Evolutionary conservation across 148 eudicot species (phyloP), one percentile per base, ranked within the genome.

Genomic region (Simmondsia chinensis): DNA sequence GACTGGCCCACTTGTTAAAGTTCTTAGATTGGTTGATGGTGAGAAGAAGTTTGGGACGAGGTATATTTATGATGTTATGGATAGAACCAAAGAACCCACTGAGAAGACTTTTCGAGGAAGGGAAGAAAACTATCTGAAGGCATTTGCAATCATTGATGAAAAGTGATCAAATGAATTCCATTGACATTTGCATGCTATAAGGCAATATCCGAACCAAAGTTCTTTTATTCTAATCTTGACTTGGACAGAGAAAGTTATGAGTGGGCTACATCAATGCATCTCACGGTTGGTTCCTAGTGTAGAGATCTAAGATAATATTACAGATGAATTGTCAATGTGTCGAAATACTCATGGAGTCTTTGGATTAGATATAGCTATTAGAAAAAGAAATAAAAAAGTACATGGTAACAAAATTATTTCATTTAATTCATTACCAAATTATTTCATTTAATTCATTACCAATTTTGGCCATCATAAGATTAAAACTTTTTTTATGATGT

Each of bases 31-130:
- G 19, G 57, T 59, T 59, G 52, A 59, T 15, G 39, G 33, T 24
- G 57, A 66, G 22, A 48, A 29, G 25, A 59, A 36, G 38, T 35
- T 57, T 0, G 18, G 46, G 1, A 56, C 43, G 63, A 43, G 62
- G 2, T 59, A 46, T 27, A 59, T 55, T 16, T 60, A 60, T 29
- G 43, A 36, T 18, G 43, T 38, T 2, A 67, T 52, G 50, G 60
- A 65, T 32, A 38, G 20, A 16, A 54, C 53, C 2, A 67, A 60
- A 13, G 48, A 55, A 5, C 7, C 38, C 6, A 63, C 63, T 41
- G 20, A 6, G 0, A 35, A 7, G 2, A 9, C 15, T 5, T 46
- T 55, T 26, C 20, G 7, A 6, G 14, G 35, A 1, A 51, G 28
- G n/a, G 5, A 35, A 27, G 37, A 23, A 1, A 19, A 32, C 8